Percentiles rank a stretch among this genome's conserved stretches.
Conservation (phyloP, 2,329 filamentous ascomycete species). For the Harringtonia aguacate region DNA sequence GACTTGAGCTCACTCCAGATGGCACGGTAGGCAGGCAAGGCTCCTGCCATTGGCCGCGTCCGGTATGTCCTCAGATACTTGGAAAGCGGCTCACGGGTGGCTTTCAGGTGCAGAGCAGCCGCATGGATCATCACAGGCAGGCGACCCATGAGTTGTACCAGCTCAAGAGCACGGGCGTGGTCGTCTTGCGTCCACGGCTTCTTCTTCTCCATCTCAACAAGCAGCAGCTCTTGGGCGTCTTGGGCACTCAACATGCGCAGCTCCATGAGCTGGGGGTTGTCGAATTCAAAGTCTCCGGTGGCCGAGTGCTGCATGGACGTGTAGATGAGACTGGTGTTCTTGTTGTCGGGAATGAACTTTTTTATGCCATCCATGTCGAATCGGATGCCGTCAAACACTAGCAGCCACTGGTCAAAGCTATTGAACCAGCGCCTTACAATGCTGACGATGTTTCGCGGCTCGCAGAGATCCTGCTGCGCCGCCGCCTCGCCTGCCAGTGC, state of each 20-base stretch:
- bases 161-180: conserved; percentile 42
- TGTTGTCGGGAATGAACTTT: conserved; percentile 53
- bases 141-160: conserved; percentile 53
- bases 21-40: conserved; percentile 33
- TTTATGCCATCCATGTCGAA: conserved; percentile 47
- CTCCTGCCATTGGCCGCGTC: conserved; percentile 42
- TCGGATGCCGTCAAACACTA: conserved; percentile 56
- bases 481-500: conserved; percentile 3
- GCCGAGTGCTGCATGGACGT: conserved; percentile 53
- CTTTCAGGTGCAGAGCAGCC: conserved; percentile 49
- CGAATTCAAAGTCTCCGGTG: conserved; percentile 44
- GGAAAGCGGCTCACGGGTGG: conserved; percentile 48
- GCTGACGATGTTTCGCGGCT: conserved; percentile 38
- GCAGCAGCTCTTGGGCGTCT: conserved; percentile 50
- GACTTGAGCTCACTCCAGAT: conserved; percentile 38
- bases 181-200: conserved; percentile 44
- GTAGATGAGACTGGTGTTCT: conserved; percentile 54
- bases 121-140: conserved; percentile 59
- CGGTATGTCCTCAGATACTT: conserved; percentile 49
- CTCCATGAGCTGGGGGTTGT: conserved; percentile 45
- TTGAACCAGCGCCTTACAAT: conserved; percentile 53
- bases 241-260: conserved; percentile 42
- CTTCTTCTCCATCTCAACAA: conserved; percentile 50
- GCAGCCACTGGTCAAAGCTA: conserved; percentile 50
- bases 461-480: conserved; percentile 15